Evolutionary conservation across 73 alveolate species (phyloP), one percentile per base, ranked within the genome.

Genomic region (Paramecium octaurelia): DNA sequence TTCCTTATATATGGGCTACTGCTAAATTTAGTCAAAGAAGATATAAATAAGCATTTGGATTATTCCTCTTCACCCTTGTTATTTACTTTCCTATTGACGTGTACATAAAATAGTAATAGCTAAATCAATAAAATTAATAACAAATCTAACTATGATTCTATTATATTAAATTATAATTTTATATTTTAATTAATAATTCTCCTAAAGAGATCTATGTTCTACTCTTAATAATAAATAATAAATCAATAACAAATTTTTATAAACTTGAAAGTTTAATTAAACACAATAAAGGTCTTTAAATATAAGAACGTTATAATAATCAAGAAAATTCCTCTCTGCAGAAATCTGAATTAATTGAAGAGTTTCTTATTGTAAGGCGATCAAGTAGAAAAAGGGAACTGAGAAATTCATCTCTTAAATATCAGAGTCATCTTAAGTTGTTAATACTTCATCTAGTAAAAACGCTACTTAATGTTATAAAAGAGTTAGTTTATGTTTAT

Each of bases 1-100:
- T 75, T 12, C 88, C 88, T 9, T 75, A 64, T 12, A 64, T 64
- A 14, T 64, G 84, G 84, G 84, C 50, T 27, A 64, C 84, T 27
- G 1, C 84, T 14, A 64, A 64, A 64, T 64, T 64, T 34, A 64
- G 84, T 64, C 84, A 64, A 64, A 64, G 84, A 64, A 31, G 46
- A 64, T 64, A 64, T 24, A 64, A 64, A 64, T 18, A 64, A 64
- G 84, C 84, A 64, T 64, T 64, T 64, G 84, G 84, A 64, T 34
- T 64, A 31, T 64, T 64, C 46, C 21, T 64, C 2, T 31, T 64
- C 10, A 64, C 29, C 1, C 84, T 64, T 10, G 27, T 64, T 11
- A 8, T 64, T 34, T 64, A 64, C 29, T 64, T 64, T 64, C 42
- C 84, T 8, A 64, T 24, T 12, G 84, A 64, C 14, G 48, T 64